Base-by-base conservation (phyloP, 768 basidiomycete species). In the Russula griseocarnosa region DNA sequence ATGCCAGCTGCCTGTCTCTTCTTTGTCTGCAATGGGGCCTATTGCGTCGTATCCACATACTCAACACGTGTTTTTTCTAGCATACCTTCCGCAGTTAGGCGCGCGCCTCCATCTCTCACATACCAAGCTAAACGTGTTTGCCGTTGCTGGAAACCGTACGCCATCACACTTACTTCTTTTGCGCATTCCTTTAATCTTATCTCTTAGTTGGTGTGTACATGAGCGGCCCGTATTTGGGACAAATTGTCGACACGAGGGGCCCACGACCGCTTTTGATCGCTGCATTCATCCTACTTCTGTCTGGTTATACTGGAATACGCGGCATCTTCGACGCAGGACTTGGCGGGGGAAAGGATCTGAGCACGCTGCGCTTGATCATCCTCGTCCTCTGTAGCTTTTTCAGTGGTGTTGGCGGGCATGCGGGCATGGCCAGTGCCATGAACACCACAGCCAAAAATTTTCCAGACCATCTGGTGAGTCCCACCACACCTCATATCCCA, bases 361-460 rank as follows among this genome's bases (percentile, higher is more conserved):
- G 77, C 83, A 0, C 71, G 70, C 0, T 63, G 82, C 22, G 75
- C 76, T 11, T 77, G 89, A 52, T 67, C 70, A 44, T 83, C 0
- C 82, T 96, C 3, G 77, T 86, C 1, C 9, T 82, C 7, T 92
- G 83, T 67, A 82, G 82, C 60, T 87, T 83, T 73, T 75, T 90
- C 69, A 92, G 90, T 0, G 94, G 94, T 0, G 75, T 82, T 2
- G 94, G 92, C 0, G 87, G 87, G 0, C 88, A 87, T 63, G 86
- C 82, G 2, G 92, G 90, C 0, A 73, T 91, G 5, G 77, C 80
- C 0, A 80, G 86, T n/a, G 79, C 85, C 0, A 77, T 94, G 24
- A 97, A 95, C 70, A 79, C 89, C 3, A 89, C 88, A 0, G 94
- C 94, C 0, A 94, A 90, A 68, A 84, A 85, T 22, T 94, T 94